A percentile compares a stretch with the other conserved stretches of the same genome.
These are phyloP conservation scores for Podaxis sp. DNA, from an alignment of 768 basidiomycete species.

Conservation along the genomic window DNA sequence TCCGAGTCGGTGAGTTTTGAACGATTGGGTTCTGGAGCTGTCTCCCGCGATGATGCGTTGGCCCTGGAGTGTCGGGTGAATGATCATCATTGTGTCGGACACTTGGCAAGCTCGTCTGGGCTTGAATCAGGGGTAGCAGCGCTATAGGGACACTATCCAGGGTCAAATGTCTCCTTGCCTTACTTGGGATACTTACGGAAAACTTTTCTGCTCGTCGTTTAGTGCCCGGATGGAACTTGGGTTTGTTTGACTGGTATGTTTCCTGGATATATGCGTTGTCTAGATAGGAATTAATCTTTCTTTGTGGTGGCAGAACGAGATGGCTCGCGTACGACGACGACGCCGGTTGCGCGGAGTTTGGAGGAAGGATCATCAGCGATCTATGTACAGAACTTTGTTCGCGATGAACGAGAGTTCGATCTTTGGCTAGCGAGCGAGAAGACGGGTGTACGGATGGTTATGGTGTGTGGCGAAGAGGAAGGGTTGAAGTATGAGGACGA, in stretches of 20 bases:
- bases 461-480: conserved; percentile 19
- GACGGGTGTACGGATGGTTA: not conserved
- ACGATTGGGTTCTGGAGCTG: not conserved
- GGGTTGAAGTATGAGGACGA: conserved; percentile 19
- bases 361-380: not conserved
- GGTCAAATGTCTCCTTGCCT: too few relatives aligned
- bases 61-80: not conserved
- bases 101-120: not conserved
- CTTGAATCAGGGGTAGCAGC: not conserved
- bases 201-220: not conserved
- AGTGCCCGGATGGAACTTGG: conserved; percentile 28
- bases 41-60: not conserved
- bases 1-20: not conserved
- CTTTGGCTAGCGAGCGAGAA: not conserved
- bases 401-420: not conserved
- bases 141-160: not conserved
- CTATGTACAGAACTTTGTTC: not conserved
- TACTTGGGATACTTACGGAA: not conserved
- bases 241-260: conserved; percentile 31
- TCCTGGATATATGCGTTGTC: not conserved
- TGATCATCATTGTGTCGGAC: not conserved
- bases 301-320: not conserved
- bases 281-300: not conserved
- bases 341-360: not conserved
- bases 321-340: not conserved